These are phyloP conservation scores for Apophysomyces ossiformis DNA, from an alignment of 371 early-diverging fungal genomes.

Conservation along the genomic window DNA sequence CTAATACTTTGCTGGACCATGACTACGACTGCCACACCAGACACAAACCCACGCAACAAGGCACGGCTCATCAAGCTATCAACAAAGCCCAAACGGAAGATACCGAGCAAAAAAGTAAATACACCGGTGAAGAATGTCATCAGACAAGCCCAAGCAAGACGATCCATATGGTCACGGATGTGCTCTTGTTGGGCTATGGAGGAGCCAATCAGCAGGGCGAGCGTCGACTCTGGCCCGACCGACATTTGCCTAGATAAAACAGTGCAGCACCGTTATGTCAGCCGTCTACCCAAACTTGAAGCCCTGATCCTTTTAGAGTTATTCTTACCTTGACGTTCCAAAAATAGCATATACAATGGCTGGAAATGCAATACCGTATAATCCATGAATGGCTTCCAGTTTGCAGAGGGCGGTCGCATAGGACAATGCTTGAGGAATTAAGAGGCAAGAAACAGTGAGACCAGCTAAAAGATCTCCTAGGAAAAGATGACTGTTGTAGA, in stretches of 20 bases:
- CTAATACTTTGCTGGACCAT: conserved; percentile 83
- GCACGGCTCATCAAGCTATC: conserved; percentile 94
- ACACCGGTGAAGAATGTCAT: conserved; percentile 88
- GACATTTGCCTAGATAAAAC: conserved; percentile 73
- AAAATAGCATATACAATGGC: conserved; percentile 87
- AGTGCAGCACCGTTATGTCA: not conserved
- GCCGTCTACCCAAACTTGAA: not conserved
- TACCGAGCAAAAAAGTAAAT: conserved; percentile 88
- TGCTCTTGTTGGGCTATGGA: conserved; percentile 66
- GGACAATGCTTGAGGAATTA: conserved; percentile 89
- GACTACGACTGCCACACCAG: conserved; percentile 90
- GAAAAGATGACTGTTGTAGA: conserved; percentile 60
- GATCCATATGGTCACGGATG: conserved; percentile 46
- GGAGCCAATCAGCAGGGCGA: conserved; percentile 88
- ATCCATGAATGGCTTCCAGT: conserved; percentile 84
- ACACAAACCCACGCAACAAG: conserved; percentile 89
- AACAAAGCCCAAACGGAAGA: conserved; percentile 92
- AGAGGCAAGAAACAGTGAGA: conserved; percentile 83
- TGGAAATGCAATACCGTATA: conserved; percentile 85
- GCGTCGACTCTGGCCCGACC: conserved; percentile 92
- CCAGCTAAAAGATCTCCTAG: conserved; percentile 83
- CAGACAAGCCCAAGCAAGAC: conserved; percentile 70
- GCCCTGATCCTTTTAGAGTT: not conserved
- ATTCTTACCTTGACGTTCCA: conserved; percentile 82
- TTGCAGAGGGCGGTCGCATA: conserved; percentile 88